Conservation (phyloP, 768 basidiomycete genomes). For the Hygrophorus pudorinus region DNA sequence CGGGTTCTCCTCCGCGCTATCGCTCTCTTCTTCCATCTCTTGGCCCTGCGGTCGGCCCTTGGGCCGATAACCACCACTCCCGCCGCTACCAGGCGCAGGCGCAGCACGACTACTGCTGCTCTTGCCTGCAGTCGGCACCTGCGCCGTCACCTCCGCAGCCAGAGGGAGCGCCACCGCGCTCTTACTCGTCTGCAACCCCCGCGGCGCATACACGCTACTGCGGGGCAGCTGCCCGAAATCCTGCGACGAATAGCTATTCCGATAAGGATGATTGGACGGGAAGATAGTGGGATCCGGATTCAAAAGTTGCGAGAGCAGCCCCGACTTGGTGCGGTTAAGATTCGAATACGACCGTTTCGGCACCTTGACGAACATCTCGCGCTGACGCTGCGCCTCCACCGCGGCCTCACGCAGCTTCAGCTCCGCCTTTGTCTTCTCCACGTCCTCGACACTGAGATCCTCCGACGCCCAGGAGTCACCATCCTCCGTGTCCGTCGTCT, state of each 20-base stretch:
- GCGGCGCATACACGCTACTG: conserved; percentile 9
- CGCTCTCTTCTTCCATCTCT: conserved; percentile 63
- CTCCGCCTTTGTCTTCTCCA: neutral
- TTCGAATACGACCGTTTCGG: conserved; percentile 59
- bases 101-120: conserved; percentile 2
- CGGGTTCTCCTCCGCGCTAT: conserved; percentile 36
- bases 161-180: conserved; percentile 51
- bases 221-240: conserved; percentile 32
- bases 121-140: neutral
- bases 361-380: conserved; percentile 66
- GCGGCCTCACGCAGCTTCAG: conserved; percentile 38
- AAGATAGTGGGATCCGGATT: conserved; percentile 59
- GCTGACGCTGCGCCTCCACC: conserved; percentile 50
- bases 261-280: conserved; percentile 50
- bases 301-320: conserved; percentile 58
- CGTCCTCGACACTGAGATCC: conserved; percentile 29
- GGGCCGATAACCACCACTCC: conserved; percentile 40
- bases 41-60: conserved; percentile 54
- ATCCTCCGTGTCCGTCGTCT: conserved; percentile 16
- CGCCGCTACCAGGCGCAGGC: conserved; percentile 16
- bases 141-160: conserved; percentile 36
- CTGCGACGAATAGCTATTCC: conserved; percentile 34
- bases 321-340: conserved; percentile 33
- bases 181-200: conserved; percentile 41
- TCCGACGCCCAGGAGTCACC: conserved; percentile 56